A percentile compares a stretch with the other conserved stretches of the same genome.
Conservation (phyloP, 2,329 filamentous ascomycete species). For the Neofusicoccum ribis region DNA sequence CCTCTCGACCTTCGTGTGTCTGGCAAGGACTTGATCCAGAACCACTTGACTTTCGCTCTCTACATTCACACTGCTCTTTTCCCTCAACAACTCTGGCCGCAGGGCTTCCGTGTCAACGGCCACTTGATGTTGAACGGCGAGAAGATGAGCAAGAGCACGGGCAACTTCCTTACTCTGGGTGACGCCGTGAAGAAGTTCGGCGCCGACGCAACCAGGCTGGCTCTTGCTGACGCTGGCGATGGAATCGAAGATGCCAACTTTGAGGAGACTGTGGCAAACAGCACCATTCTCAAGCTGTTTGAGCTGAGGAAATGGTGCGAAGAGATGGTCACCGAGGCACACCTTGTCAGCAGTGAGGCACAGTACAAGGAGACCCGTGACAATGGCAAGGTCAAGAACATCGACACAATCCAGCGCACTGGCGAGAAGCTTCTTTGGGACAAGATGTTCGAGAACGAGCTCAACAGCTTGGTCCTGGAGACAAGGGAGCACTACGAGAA, state of each 20-base stretch:
- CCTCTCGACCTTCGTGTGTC: constrained; percentile 84
- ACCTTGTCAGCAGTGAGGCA: constrained; percentile 44
- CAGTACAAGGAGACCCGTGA: constrained; percentile 45
- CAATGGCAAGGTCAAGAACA: constrained; percentile 47
- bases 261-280: constrained; percentile 91
- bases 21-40: constrained; percentile 72
- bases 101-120: constrained; percentile 82
- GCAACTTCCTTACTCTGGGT: constrained; percentile 91
- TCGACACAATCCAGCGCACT: constrained; percentile 66
- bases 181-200: constrained; percentile 90
- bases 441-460: constrained; percentile 86
- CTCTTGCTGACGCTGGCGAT: constrained; percentile 91
- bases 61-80: constrained; percentile 94
- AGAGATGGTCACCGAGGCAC: constrained; percentile 69
- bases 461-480: constrained; percentile 80
- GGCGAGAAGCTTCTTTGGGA: constrained; percentile 74
- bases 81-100: constrained; percentile 84
- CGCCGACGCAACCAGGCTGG: constrained; percentile 87
- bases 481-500: constrained; percentile 75
- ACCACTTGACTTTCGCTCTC: constrained; percentile 93
- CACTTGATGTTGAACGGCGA: constrained; percentile 93
- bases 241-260: constrained; percentile 96
- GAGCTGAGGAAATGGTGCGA: constrained; percentile 90
- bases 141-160: constrained; percentile 98
- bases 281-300: constrained; percentile 82